Base-by-base conservation (phyloP, 495 filamentous ascomycete species). In the Aspergillus asperescens region DNA sequence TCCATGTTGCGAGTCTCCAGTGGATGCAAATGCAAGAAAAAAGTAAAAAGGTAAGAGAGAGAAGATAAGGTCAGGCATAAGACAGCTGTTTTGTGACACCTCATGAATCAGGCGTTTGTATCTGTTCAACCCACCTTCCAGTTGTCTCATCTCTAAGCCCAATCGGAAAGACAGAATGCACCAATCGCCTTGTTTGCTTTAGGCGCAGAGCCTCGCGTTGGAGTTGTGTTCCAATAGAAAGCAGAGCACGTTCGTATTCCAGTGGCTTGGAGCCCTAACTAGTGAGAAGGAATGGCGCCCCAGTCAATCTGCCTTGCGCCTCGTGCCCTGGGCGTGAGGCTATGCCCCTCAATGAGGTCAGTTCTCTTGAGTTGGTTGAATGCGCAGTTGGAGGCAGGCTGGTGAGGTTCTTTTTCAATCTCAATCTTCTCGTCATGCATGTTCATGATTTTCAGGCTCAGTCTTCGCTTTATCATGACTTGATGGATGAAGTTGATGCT, bases 1-100 rank as follows among this genome's bases (percentile, higher is more conserved):
- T 52, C 50, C 50, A 52, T 52, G 2, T 35, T 20, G 35, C 34
- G n/a, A 19, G 12, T 42, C 19, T 28, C n/a, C n/a, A n/a, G n/a
- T 7, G 9, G 29, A 31, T 31, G 8, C 29, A 31, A 31, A 31
- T 12, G 9, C n/a, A 12, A 10, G 8, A 31, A 12, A 31, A 10
- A 31, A 12, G 29, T 38, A 38, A 5, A 16, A 18, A 38, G n/a
- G n/a, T 12, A 38, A 38, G 34, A 15, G 15, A 5, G 29, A 31
- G 29, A 31, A 12, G 29, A 31, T 31, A 12, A 12, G n/a, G n/a
- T n/a, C n/a, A n/a, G n/a, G n/a, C n/a, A n/a, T n/a, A n/a, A n/a
- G n/a, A n/a, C n/a, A n/a, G n/a, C n/a, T n/a, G n/a, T n/a, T n/a
- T n/a, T n/a, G n/a, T n/a, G n/a, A n/a, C n/a, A n/a, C n/a, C n/a